Percentiles rank a stretch among this genome's conserved stretches.
Evolutionary conservation across 2,329 filamentous ascomycete genomes (phyloP).

Genomic region (Coniosporium tulheliwenetii): DNA sequence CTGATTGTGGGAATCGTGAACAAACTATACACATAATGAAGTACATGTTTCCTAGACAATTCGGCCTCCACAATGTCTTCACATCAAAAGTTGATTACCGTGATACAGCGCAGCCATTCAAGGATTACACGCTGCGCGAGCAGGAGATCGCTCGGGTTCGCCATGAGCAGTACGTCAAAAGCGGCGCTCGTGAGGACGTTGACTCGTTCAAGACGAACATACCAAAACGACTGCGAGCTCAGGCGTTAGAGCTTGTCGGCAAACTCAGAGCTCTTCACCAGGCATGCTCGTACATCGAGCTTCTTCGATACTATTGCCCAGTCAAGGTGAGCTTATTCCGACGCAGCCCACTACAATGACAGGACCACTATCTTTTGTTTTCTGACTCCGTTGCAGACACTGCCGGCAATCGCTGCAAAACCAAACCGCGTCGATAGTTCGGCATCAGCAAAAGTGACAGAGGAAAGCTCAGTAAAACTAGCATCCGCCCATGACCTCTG

Average conservation of each 20-base stretch:
- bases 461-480: too few relatives aligned
- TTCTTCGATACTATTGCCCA: slow-evolving; percentile 77
- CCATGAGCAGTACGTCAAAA: too few relatives aligned
- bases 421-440: too few relatives aligned
- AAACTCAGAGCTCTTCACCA: slow-evolving; percentile 56
- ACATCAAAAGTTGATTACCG: slow-evolving; percentile 48
- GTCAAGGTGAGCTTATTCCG: slow-evolving; percentile 9
- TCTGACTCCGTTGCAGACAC: too few relatives aligned
- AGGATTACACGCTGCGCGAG: slow-evolving; percentile 76
- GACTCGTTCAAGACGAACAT: background rate
- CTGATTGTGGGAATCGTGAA: slow-evolving; percentile 27
- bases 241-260: slow-evolving; percentile 40
- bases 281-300: slow-evolving; percentile 62
- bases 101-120: slow-evolving; percentile 57
- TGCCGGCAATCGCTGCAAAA: too few relatives aligned
- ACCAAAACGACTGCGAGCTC: slow-evolving; percentile 56
- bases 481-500: slow-evolving; percentile 8
- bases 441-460: too few relatives aligned
- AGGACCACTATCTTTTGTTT: too few relatives aligned
- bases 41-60: slow-evolving; percentile 88
- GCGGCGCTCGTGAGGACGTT: too few relatives aligned
- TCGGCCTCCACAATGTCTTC: slow-evolving; percentile 85
- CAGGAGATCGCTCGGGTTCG: slow-evolving; percentile 46
- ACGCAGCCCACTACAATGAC: background rate
- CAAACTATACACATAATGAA: slow-evolving; percentile 64